Percentiles rank a stretch among this genome's conserved stretches.
Evolutionary conservation across 2,329 filamentous ascomycete species (phyloP).

Genomic region (Botrytis fabae): DNA sequence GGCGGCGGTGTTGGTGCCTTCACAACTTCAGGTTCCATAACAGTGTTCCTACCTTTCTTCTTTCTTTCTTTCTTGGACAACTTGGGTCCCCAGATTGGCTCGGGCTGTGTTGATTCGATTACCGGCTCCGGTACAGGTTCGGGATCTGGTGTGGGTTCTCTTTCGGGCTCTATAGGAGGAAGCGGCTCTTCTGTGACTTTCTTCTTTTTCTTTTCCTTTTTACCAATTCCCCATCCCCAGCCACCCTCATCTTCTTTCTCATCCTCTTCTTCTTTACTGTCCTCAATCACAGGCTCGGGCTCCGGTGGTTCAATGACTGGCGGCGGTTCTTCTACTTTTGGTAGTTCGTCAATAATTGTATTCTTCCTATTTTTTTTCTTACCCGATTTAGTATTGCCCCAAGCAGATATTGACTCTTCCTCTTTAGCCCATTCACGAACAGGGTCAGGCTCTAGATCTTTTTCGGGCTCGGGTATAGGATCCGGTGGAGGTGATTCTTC

Average conservation of each 20-base stretch:
- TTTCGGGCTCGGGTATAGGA: constrained; percentile 37
- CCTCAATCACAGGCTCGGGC: constrained; percentile 41
- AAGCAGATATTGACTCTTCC: constrained; percentile 30
- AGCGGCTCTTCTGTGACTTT: constrained; percentile 10
- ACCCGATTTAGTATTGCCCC: constrained; percentile 30
- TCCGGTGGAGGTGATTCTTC: constrained; percentile 30
- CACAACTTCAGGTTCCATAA: constrained; percentile 37
- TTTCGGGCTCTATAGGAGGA: constrained; percentile 18
- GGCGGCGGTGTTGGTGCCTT: constrained; percentile 31
- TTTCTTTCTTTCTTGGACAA: constrained; percentile 52
- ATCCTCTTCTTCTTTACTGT: constrained; percentile 11
- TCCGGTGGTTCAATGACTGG: constrained; percentile 43
- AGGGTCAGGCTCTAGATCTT: constrained; percentile 41
- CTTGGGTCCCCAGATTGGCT: constrained; percentile 35
- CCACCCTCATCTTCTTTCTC: constrained; percentile 7
- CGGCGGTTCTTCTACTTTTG: constrained; percentile 44
- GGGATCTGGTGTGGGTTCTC: constrained; percentile 31
- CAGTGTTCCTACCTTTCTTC: constrained; percentile 44
- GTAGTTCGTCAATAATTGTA: constrained; percentile 51
- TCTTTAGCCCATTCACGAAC: background rate
- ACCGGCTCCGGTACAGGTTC: constrained; percentile 30
- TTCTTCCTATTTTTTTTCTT: constrained; percentile 50
- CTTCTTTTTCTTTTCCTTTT: constrained; percentile 37
- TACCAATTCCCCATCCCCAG: constrained; percentile 43
- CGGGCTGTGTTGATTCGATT: constrained; percentile 22